Evolutionary conservation across 2,329 filamentous ascomycete genomes (phyloP).

Genomic region (Fusarium palustre): DNA sequence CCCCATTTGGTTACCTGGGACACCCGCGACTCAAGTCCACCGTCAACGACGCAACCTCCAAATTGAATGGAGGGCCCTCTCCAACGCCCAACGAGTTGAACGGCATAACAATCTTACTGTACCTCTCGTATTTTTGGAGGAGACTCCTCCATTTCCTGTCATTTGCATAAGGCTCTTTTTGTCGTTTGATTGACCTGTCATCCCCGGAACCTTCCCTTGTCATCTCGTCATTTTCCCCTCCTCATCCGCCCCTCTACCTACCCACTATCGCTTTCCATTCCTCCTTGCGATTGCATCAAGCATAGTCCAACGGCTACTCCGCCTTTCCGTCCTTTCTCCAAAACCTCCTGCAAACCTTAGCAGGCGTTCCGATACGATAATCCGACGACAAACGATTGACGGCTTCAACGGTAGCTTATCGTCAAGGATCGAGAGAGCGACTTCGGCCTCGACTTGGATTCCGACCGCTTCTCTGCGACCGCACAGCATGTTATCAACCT

Average conservation of each 20-base stretch:
- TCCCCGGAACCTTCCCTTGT: slow-evolving; percentile 1
- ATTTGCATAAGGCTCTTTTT: slow-evolving; percentile 1
- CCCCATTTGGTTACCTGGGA: slow-evolving; percentile 42
- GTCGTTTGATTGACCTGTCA: slow-evolving; percentile 12
- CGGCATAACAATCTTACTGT: slow-evolving; percentile 35
- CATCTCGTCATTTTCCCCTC: slow-evolving; percentile 6
- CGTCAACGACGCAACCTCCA: slow-evolving; percentile 36
- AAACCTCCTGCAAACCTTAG: slow-evolving; percentile 29
- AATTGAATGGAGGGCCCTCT: slow-evolving; percentile 23
- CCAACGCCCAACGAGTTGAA: slow-evolving; percentile 26
- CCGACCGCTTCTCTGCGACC: slow-evolving; percentile 26
- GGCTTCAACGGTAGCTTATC: background rate
- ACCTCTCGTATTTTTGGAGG: slow-evolving; percentile 22
- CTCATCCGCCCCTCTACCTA: slow-evolving; percentile 1
- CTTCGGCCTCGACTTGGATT: slow-evolving; percentile 5
- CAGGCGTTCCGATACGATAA: slow-evolving; percentile 18
- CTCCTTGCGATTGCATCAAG: slow-evolving; percentile 23
- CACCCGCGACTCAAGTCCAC: slow-evolving; percentile 35
- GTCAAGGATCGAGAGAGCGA: slow-evolving; percentile 12
- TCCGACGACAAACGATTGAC: slow-evolving; percentile 1
- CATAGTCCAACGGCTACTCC: slow-evolving; percentile 38
- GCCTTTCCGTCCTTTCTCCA: slow-evolving; percentile 18
- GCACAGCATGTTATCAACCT: slow-evolving; percentile 47
- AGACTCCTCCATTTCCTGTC: slow-evolving; percentile 15
- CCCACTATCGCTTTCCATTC: slow-evolving; percentile 14